Conservation (phyloP, 257 asterid species). For the Gentiana macrophylla region DNA sequence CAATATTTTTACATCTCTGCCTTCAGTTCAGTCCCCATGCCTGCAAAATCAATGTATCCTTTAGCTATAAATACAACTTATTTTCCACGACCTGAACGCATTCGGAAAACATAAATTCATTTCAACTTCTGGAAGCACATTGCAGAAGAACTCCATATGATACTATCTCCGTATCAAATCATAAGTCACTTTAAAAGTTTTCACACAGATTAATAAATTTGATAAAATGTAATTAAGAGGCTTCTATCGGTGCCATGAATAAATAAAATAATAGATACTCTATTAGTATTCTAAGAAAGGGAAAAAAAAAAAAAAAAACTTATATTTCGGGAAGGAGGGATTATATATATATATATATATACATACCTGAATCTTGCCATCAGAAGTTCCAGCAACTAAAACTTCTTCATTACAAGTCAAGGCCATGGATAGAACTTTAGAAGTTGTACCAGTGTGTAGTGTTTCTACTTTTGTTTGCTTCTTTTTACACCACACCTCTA, state of each 20-base stretch:
- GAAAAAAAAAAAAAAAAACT: no score
- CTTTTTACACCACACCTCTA: slow-evolving; percentile 76
- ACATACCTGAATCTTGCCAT: slow-evolving; percentile 73
- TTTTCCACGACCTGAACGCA: not conserved
- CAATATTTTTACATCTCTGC: slow-evolving; percentile 2
- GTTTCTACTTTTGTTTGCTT: slow-evolving; percentile 55
- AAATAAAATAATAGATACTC: no score
- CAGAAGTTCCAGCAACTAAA: slow-evolving; percentile 61
- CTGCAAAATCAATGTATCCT: slow-evolving; percentile 25
- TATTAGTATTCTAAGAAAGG: no score
- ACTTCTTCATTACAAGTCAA: slow-evolving; percentile 46
- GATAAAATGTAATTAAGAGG: no score
- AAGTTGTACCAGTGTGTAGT: slow-evolving; percentile 35
- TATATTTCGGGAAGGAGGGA: no score
- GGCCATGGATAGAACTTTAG: slow-evolving; percentile 54
- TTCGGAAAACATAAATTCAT: not conserved
- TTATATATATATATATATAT: no score
- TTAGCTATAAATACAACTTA: not conserved
- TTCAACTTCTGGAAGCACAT: no score
- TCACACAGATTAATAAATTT: no score
- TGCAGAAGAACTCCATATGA: no score
- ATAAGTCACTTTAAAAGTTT: no score
- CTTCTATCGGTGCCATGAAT: no score
- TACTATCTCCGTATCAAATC: no score
- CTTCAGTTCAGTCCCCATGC: slow-evolving; percentile 55